Conservation (phyloP, 352 stramenopile species). For the Pythium biforme region DNA sequence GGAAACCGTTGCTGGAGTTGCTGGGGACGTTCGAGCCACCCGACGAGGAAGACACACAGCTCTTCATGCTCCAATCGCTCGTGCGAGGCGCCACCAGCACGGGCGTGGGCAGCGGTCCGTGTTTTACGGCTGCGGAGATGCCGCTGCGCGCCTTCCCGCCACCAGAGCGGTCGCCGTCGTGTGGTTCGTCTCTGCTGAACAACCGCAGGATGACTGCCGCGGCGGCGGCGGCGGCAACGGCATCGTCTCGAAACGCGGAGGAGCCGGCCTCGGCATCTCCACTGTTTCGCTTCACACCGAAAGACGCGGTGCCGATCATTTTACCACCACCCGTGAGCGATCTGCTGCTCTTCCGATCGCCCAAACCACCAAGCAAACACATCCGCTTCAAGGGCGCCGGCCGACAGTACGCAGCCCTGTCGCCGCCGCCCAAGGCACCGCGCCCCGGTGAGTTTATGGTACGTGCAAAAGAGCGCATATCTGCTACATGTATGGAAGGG, state of each 20-base stretch:
- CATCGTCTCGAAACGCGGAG: not conserved
- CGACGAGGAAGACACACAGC: slow-evolving; percentile 27
- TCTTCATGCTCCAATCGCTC: slow-evolving; percentile 22
- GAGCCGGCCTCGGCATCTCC: slow-evolving; percentile 9
- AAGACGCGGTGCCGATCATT: slow-evolving; percentile 29
- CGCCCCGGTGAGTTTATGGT: slow-evolving; percentile 49
- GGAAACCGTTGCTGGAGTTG: slow-evolving; percentile 12
- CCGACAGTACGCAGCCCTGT: slow-evolving; percentile 56
- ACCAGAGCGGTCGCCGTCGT: not conserved
- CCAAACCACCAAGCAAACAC: slow-evolving; percentile 39
- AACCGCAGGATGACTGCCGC: too few species aligned
- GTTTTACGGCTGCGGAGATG: not conserved
- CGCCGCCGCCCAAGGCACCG: slow-evolving; percentile 18
- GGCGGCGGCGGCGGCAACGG: not conserved
- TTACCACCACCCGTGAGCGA: slow-evolving; percentile 45
- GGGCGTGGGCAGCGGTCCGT: not conserved
- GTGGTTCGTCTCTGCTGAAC: not conserved
- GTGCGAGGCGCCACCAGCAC: slow-evolving; percentile 7
- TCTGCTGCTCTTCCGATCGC: slow-evolving; percentile 32
- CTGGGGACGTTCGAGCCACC: slow-evolving; percentile 14
- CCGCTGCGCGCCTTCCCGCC: not conserved
- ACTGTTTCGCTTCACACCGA: slow-evolving; percentile 22
- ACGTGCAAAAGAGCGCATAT: too few species aligned
- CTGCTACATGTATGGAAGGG: too few species aligned
- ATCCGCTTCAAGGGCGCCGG: slow-evolving; percentile 57